Evolutionary conservation across 768 basidiomycete species (phyloP).

Genomic region (Tubosaeta brunneosetosa): DNA sequence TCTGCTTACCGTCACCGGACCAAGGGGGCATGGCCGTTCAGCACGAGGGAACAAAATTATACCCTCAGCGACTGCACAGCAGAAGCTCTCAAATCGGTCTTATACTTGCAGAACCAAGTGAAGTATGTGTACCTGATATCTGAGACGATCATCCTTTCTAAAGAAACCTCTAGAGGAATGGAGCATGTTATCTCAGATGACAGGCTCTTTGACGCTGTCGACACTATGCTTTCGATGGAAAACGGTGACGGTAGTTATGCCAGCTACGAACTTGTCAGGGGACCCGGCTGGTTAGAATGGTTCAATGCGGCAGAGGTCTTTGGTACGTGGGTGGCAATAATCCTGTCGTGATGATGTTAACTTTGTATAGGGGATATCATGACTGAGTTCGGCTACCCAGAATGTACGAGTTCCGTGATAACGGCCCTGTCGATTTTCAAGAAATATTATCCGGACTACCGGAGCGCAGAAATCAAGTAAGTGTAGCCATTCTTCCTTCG

Average conservation of each 20-base stretch:
- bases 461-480: constrained; percentile 69
- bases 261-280: constrained; percentile 90
- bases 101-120: constrained; percentile 83
- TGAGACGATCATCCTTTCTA: neutral
- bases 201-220: constrained; percentile 81
- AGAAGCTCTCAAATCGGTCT: constrained; percentile 86
- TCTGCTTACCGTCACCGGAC: too few species aligned
- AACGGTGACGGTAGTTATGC: constrained; percentile 89
- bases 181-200: constrained; percentile 71
- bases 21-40: too few species aligned
- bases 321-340: constrained; percentile 43
- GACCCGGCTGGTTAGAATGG: constrained; percentile 72
- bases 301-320: constrained; percentile 97
- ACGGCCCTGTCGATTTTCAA: constrained; percentile 85
- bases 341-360: neutral
- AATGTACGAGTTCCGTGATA: constrained; percentile 95
- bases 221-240: constrained; percentile 81
- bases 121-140: constrained; percentile 43
- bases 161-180: constrained; percentile 48
- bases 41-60: constrained; percentile 82
- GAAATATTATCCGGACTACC: constrained; percentile 31
- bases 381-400: constrained; percentile 94
- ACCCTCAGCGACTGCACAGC: constrained; percentile 94
- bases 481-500: constrained; percentile 26
- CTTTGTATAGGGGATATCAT: constrained; percentile 75